These are phyloP conservation scores for Candida patagonica DNA, from an alignment of 805 yeast species.

Conservation along the genomic window DNA sequence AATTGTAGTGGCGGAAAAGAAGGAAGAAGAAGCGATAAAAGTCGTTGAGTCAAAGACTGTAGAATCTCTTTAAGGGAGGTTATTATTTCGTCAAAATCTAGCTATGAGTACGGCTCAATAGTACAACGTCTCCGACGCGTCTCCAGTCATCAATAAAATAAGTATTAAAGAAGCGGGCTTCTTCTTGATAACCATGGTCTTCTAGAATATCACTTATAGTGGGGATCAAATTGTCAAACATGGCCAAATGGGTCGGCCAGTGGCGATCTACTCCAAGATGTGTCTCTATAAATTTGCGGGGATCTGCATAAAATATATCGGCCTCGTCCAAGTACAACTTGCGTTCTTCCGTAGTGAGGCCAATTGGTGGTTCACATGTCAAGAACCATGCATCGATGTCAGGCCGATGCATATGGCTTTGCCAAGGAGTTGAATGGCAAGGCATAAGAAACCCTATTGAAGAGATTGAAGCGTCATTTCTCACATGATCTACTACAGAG, in stretches of 20 bases:
- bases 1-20: not conserved
- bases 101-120: too few species aligned
- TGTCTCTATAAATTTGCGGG: slow-evolving; percentile 42
- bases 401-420: slow-evolving; percentile 61
- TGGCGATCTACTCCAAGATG: slow-evolving; percentile 21
- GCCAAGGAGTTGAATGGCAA: slow-evolving; percentile 97
- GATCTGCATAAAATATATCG: slow-evolving; percentile 68
- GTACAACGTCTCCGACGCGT: slow-evolving; percentile 67
- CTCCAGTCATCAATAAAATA: slow-evolving; percentile 80
- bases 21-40: not conserved
- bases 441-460: slow-evolving; percentile 83
- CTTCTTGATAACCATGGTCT: slow-evolving; percentile 20
- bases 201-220: slow-evolving; percentile 17
- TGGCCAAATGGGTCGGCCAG: slow-evolving; percentile 55
- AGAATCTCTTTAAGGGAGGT: too few species aligned
- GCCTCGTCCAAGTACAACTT: slow-evolving; percentile 70
- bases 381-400: slow-evolving; percentile 58
- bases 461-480: slow-evolving; percentile 31
- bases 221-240: slow-evolving; percentile 57
- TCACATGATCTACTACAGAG: slow-evolving; percentile 48
- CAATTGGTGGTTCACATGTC: slow-evolving; percentile 86
- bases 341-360: slow-evolving; percentile 28
- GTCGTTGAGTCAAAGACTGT: too few species aligned
- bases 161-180: slow-evolving; percentile 62
- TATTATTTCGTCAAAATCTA: too few species aligned